Evolutionary conservation across 768 basidiomycete species (phyloP), one percentile per base, ranked within the genome.

Genomic region (Xerocomellus intermedius): DNA sequence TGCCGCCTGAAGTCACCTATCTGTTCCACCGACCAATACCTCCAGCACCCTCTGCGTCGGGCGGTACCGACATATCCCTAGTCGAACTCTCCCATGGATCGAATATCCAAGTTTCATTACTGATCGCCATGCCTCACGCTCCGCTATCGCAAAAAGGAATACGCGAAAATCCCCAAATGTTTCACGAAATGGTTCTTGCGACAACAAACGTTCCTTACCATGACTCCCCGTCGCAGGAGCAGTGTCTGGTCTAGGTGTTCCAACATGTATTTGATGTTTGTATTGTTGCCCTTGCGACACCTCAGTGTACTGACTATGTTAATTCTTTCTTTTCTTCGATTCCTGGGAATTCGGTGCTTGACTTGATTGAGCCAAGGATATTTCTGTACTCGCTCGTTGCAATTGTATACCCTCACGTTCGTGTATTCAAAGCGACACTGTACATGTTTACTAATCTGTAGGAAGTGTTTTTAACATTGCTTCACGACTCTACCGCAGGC

Each of bases 1-100:
- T 66, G 14, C 71, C 70, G 0, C 69, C 43, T 5, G 70, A 71
- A 49, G 60, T 71, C 50, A 50, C 44, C 3, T 68, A 71, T 49
- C 53, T 73, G 42, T 71, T 73, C 52, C 50, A 32, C n/a, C 54
- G 2, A 7, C 67, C 69, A 6, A 43, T 57, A 21, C 48, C 62
- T 10, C 44, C 56, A 12, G 16, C 22, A 26, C 30, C 48, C 16
- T 21, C 35, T 39, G 30, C 21, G 44, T 19, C 50, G 14, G 42
- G 13, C 28, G 43, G 57, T 49, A 30, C 39, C 33, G 17, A 54
- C n/a, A 30, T 22, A 7, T 28, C 48, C 14, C 52, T 37, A 12
- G 32, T 39, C 10, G 51, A 57, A 22, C 58, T 59, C 32, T 55
- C 48, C 3, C 41, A 63, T 26, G 59, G 56, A 46, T 66, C 68